Base-by-base conservation (phyloP, 1,284 basidiomycete species). In the Apiotrichum siamense region DNA sequence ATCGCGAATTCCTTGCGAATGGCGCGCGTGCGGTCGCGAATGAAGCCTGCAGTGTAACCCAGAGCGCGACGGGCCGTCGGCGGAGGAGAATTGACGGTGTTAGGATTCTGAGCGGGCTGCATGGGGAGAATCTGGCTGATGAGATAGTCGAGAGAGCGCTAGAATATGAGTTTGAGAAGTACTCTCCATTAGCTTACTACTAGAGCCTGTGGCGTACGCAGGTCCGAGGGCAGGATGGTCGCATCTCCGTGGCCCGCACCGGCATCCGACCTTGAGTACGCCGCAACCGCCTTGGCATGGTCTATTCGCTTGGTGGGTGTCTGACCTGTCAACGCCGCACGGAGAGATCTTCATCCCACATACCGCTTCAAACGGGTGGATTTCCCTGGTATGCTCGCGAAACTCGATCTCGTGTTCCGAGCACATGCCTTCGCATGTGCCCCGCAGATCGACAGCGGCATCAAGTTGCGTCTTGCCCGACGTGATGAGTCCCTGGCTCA, bases 1-100 rank as follows among this genome's bases (percentile, higher is more conserved):
- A 97, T 87, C 0, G 89, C 91, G 58, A 97, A 96, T 70, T 98
- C 94, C 62, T 87, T 93, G 27, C 94, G 79, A 39, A 97, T 86
- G 0, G 89, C 81, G 55, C 94, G 82, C 0, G 91, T 89, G 15
- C 94, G 84, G 72, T 98, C 94, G 41, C 93, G 85, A 42, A 98
- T 84, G 76, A 97, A 97, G 11, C 67, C 70, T 11, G 66, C 64
- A 3, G 65, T 61, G 48, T 67, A 63, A 17, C 70, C 57, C 78
- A 83, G 69, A 82, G 87, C 2, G 86, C 88, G 44, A 4, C 71
- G 63, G 2, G 57, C 63, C 1, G 65, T 64, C 0, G 62, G 60
- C 0, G 49, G 24, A 4, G 61, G 53, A 9, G 63, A 57, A 38
- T 56, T 49, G 35, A 58, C 52, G 1, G 58, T 48, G 18, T 58